Base-by-base conservation (phyloP, 2,329 filamentous ascomycete genomes). In the Biscogniauxia marginata region DNA sequence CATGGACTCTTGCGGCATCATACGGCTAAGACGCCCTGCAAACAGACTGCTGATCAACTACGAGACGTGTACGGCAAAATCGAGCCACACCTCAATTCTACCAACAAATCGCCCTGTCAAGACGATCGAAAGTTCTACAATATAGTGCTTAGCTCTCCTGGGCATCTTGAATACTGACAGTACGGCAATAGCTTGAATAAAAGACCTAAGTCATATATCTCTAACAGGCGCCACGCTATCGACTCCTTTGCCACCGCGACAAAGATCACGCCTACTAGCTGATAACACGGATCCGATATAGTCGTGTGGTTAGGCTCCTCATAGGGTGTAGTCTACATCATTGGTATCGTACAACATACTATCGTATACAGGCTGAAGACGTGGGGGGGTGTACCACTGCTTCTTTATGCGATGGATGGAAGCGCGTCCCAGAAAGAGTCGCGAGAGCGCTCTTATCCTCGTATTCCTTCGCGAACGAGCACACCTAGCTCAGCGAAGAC, bases 381-480 rank as follows among this genome's bases (percentile, higher is more conserved):
- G n/a, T n/a, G n/a, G n/a, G n/a, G n/a, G n/a, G n/a, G n/a, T n/a
- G n/a, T n/a, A n/a, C n/a, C n/a, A n/a, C n/a, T n/a, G n/a, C n/a
- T n/a, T n/a, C n/a, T n/a, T 51, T 50, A 46, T 46, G 54, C 54
- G 34, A 71, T 71, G 68, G 69, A 71, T 50, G 49, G 50, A 21
- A 54, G 47, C 13, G 50, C 51, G 53, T 47, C 53, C 18, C 63
- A 61, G 24, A 66, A 59, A 50, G 66, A 65, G 44, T 59, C 58
- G 46, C 60, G 65, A 50, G 65, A 68, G 55, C 65, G 67, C 22
- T 58, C 61, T 43, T 67, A 74, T 58, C 70, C 74, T 59, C 79
- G 78, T 56, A 74, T 74, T 8, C 69, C 75, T 25, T 83, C 79
- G 13, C 74, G 77, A 57, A 75, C 78, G 19, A 81, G 64, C 58